A percentile compares a stretch with the other conserved stretches of the same genome.
Evolutionary conservation across 306 rosid species (phyloP).

Genomic region (Cucurbita moschata): DNA sequence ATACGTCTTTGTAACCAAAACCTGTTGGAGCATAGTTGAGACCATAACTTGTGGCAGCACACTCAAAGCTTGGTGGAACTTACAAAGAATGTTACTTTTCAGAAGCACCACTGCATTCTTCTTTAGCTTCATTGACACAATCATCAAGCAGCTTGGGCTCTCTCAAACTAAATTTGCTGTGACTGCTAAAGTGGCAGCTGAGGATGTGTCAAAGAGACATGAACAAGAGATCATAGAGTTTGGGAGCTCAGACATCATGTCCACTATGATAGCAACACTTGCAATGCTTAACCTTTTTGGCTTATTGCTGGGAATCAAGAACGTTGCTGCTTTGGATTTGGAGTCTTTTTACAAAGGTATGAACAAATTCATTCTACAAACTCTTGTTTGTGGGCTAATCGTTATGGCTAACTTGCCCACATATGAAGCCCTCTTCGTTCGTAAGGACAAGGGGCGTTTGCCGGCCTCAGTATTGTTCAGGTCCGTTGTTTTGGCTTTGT

Average conservation of each 20-base stretch:
- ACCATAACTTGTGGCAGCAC: slow-evolving; percentile 23
- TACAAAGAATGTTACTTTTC: slow-evolving; percentile 34
- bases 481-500: slow-evolving; percentile 26
- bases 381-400: slow-evolving; percentile 19
- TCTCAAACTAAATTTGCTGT: slow-evolving; percentile 31
- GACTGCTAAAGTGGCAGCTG: slow-evolving; percentile 31
- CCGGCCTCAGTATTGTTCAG: slow-evolving; percentile 29
- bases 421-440: slow-evolving; percentile 45
- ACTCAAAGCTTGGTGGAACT: slow-evolving; percentile 53
- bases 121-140: slow-evolving; percentile 33
- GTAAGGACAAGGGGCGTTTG: slow-evolving; percentile 34
- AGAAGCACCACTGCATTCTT: slow-evolving; percentile 38
- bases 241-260: slow-evolving; percentile 34
- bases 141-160: slow-evolving; percentile 26
- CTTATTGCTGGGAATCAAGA: slow-evolving; percentile 23
- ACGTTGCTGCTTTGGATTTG: slow-evolving; percentile 7
- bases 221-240: slow-evolving; percentile 47
- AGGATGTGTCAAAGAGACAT: slow-evolving; percentile 32
- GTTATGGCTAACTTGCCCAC: slow-evolving; percentile 24
- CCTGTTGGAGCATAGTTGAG: slow-evolving; percentile 29
- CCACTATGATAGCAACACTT: slow-evolving; percentile 31
- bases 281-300: slow-evolving; percentile 37
- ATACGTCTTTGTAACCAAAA: slow-evolving; percentile 34
- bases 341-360: not conserved
- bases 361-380: slow-evolving; percentile 14